Evolutionary conservation across 805 yeast species (phyloP).

Genomic region (Schwanniomyces polymorphus): DNA sequence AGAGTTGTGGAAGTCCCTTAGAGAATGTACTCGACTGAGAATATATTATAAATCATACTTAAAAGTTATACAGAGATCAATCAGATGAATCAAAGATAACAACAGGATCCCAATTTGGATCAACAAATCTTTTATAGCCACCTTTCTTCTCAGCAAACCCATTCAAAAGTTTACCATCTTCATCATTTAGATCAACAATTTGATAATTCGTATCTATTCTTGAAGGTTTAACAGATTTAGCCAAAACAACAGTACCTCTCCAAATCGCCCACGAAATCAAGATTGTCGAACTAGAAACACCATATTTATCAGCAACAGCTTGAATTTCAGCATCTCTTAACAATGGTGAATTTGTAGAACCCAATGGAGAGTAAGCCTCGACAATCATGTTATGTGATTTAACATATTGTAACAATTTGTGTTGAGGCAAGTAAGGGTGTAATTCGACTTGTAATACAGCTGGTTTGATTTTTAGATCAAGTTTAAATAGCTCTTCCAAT

Average conservation of each 20-base stretch:
- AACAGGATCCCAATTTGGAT: slow-evolving; percentile 35
- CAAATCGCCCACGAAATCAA: slow-evolving; percentile 59
- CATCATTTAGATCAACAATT: slow-evolving; percentile 31
- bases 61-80: not conserved
- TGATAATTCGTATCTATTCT: slow-evolving; percentile 35
- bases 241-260: slow-evolving; percentile 53
- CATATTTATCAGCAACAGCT: slow-evolving; percentile 44
- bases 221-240: slow-evolving; percentile 29
- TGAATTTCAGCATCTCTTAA: slow-evolving; percentile 43
- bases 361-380: slow-evolving; percentile 31
- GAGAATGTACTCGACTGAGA: not conserved
- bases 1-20: not conserved
- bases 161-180: slow-evolving; percentile 34
- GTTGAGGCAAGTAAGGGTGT: slow-evolving; percentile 52
- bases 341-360: slow-evolving; percentile 24
- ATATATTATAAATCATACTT: too few species aligned
- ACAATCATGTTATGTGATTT: slow-evolving; percentile 36
- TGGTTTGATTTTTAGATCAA: slow-evolving; percentile 41
- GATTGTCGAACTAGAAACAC: slow-evolving; percentile 49
- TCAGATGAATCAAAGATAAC: slow-evolving; percentile 20
- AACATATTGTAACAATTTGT: slow-evolving; percentile 54
- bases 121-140: slow-evolving; percentile 28
- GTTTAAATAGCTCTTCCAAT: slow-evolving; percentile 35
- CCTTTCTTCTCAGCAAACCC: slow-evolving; percentile 22
- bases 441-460: slow-evolving; percentile 51